Evolutionary conservation across 192 early-diverging fungal genomes (phyloP).

Genomic region (Umbelopsis vinacea): DNA sequence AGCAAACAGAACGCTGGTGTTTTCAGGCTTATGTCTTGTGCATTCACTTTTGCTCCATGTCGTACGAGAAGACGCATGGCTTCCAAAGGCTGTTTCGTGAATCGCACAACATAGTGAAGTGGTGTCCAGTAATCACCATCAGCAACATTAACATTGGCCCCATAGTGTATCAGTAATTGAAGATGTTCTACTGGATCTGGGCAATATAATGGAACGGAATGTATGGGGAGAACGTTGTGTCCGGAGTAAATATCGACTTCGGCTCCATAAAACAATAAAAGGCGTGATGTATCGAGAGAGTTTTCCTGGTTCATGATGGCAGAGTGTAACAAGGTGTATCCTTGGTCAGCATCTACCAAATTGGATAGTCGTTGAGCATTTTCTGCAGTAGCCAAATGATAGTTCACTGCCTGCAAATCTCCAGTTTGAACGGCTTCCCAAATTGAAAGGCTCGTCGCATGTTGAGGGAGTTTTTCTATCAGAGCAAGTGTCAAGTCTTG

Average conservation of each 20-base stretch:
- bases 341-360: not conserved
- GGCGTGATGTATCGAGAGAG: not conserved
- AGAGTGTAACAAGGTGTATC: not conserved
- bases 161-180: conserved; percentile 32
- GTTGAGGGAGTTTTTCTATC: not conserved
- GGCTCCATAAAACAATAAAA: conserved; percentile 4
- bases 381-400: not conserved
- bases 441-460: not conserved
- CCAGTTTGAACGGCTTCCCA: not conserved
- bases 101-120: conserved; percentile 44
- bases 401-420: conserved; percentile 3
- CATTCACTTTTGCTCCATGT: conserved; percentile 40
- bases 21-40: conserved; percentile 27
- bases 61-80: conserved; percentile 27
- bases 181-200: conserved; percentile 8
- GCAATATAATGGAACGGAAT: conserved; percentile 26
- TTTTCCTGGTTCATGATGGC: not conserved
- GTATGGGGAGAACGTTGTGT: conserved; percentile 32
- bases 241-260: conserved; percentile 6
- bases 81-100: conserved; percentile 23
- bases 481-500: not conserved
- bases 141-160: conserved; percentile 59
- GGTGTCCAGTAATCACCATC: conserved; percentile 71
- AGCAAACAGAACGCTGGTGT: conserved; percentile 36
- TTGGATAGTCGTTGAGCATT: not conserved